These are phyloP conservation scores for Houttuynia cordata DNA, from an alignment of 164 flowering plant genomes.

Conservation along the genomic window DNA sequence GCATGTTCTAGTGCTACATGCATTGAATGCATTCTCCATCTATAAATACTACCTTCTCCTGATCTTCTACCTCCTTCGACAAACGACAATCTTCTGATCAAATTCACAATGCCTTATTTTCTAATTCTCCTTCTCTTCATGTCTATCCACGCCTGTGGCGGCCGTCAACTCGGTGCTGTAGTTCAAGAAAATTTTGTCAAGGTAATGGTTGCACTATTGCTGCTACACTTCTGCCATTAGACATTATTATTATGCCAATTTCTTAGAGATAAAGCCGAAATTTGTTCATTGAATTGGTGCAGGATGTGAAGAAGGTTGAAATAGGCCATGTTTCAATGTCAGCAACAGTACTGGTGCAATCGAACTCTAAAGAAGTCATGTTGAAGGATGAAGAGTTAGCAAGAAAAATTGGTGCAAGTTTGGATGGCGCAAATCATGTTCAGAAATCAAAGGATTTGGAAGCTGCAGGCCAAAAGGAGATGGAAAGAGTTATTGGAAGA, in stretches of 20 bases:
- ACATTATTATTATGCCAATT: background rate
- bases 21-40: conserved; percentile 35
- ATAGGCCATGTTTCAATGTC: background rate
- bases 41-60: conserved; percentile 25
- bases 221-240: too few relatives aligned
- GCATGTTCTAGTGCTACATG: conserved; percentile 49
- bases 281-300: background rate
- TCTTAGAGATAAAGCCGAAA: too few relatives aligned
- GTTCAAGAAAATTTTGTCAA: conserved; percentile 8
- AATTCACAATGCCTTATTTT: conserved; percentile 14
- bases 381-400: background rate
- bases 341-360: conserved; percentile 5
- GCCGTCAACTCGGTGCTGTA: conserved; percentile 16
- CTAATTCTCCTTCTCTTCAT: conserved; percentile 20
- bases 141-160: conserved; percentile 23
- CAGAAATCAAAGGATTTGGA: conserved; percentile 3
- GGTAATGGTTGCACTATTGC: conserved; percentile 19
- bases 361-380: background rate
- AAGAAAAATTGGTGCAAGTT: background rate
- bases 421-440: too few relatives aligned
- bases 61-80: background rate
- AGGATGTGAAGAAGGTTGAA: conserved; percentile 11
- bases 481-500: background rate
- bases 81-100: background rate
- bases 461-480: conserved; percentile 6